Evolutionary conservation across 1,139 yeast species (phyloP).

Genomic region (Scheffersomyces titani): DNA sequence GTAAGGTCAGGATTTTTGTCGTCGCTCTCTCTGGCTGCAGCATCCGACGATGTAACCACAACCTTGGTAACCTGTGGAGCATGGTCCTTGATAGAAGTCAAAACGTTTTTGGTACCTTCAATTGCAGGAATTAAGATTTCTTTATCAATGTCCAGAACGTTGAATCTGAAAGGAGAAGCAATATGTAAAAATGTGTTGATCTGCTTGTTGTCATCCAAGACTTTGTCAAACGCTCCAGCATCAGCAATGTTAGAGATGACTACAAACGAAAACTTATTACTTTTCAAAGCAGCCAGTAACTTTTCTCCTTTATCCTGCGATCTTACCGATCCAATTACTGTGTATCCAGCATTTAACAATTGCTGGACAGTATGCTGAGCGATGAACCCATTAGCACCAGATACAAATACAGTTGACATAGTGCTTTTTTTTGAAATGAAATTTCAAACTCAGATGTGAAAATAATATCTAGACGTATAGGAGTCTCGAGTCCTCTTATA

Average conservation of each 20-base stretch:
- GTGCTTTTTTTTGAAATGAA: no score
- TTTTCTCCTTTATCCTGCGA: slow-evolving; percentile 30
- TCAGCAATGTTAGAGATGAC: slow-evolving; percentile 27
- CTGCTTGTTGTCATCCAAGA: slow-evolving; percentile 28
- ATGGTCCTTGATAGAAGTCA: slow-evolving; percentile 23
- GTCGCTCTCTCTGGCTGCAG: slow-evolving; percentile 17
- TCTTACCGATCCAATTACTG: slow-evolving; percentile 41
- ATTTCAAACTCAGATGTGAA: not conserved
- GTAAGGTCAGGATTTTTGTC: slow-evolving; percentile 8
- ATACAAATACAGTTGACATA: slow-evolving; percentile 26
- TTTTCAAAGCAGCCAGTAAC: slow-evolving; percentile 18
- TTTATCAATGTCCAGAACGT: slow-evolving; percentile 25
- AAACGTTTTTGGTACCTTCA: slow-evolving; percentile 33
- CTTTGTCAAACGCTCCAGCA: slow-evolving; percentile 31
- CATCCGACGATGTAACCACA: slow-evolving; percentile 25
- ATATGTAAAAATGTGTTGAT: slow-evolving; percentile 28
- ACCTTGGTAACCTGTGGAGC: slow-evolving; percentile 20
- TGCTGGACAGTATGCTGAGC: slow-evolving; percentile 31
- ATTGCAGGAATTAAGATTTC: slow-evolving; percentile 36
- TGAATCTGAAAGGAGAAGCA: slow-evolving; percentile 36
- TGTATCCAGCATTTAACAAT: slow-evolving; percentile 27
- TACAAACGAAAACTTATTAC: slow-evolving; percentile 24
- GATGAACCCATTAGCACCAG: slow-evolving; percentile 44
- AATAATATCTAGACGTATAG: not conserved
- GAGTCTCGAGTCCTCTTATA: not conserved